Evolutionary conservation across 1,139 yeast species (phyloP).

Genomic region (Geotrichum cucujoidarum): DNA sequence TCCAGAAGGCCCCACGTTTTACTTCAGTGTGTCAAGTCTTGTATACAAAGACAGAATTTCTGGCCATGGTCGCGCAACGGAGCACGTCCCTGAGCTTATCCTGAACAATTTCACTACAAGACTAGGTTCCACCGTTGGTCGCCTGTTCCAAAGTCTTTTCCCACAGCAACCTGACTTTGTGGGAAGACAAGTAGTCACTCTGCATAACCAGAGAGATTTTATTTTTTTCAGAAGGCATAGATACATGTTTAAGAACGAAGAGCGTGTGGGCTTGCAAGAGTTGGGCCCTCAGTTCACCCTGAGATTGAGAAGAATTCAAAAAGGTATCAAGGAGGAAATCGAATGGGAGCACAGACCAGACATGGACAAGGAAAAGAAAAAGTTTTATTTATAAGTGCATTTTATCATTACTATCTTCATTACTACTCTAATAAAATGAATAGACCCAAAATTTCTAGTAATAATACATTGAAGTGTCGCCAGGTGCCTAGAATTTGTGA

Average conservation of each 20-base stretch:
- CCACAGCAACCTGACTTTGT: constrained; percentile 90
- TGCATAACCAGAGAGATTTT: constrained; percentile 93
- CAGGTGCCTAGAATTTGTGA: too few relatives aligned
- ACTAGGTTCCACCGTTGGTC: constrained; percentile 87
- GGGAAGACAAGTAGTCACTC: constrained; percentile 91
- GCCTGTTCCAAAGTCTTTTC: constrained; percentile 83
- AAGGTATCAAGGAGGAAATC: constrained; percentile 83
- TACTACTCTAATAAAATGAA: too few relatives aligned
- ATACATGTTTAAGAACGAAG: constrained; percentile 82
- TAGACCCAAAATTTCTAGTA: too few relatives aligned
- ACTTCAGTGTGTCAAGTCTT: constrained; percentile 78
- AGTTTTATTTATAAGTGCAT: constrained; percentile 62
- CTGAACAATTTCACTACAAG: constrained; percentile 88
- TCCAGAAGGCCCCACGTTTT: constrained; percentile 93
- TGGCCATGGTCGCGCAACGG: constrained; percentile 89
- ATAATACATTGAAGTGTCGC: too few relatives aligned
- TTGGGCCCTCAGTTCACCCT: constrained; percentile 94
- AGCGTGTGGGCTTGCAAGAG: constrained; percentile 90
- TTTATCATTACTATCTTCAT: too few relatives aligned
- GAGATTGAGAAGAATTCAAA: constrained; percentile 79
- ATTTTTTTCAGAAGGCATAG: constrained; percentile 94
- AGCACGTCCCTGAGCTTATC: constrained; percentile 85
- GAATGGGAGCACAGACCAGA: constrained; percentile 97
- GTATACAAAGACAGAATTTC: constrained; percentile 48
- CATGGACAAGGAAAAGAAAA: constrained; percentile 93